Evolutionary conservation across 805 yeast genomes (phyloP).

Genomic region (Ogataea henricii): DNA sequence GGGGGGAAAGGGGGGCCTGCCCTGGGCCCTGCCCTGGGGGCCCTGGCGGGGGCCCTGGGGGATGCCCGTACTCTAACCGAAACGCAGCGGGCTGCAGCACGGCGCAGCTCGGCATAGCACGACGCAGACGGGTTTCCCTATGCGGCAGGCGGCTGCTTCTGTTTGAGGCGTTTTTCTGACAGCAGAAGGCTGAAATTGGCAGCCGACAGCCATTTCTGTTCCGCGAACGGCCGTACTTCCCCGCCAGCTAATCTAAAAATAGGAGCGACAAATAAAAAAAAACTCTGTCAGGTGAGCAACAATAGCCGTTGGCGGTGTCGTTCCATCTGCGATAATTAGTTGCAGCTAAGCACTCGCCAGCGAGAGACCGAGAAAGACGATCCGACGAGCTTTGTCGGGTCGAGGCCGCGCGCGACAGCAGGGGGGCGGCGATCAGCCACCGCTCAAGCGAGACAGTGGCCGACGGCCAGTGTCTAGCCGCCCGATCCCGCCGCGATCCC

Average conservation of each 20-base stretch:
- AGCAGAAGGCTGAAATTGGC: conserved; percentile 6
- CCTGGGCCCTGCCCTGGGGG: not conserved
- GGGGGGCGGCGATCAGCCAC: too few species aligned
- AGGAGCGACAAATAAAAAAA: not conserved
- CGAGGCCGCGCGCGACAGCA: too few species aligned
- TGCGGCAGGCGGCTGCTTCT: conserved; percentile 1
- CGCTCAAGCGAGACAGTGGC: too few species aligned
- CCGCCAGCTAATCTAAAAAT: conserved; percentile 8
- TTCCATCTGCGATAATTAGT: conserved; percentile 2
- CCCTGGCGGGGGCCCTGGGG: not conserved
- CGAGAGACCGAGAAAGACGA: too few species aligned
- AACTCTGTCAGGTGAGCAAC: not conserved
- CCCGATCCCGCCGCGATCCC: not conserved
- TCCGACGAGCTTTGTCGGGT: too few species aligned
- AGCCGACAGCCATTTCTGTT: conserved; percentile 3
- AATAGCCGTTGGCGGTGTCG: conserved; percentile 1
- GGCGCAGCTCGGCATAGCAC: too few species aligned
- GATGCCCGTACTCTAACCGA: not conserved
- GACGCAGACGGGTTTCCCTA: not conserved
- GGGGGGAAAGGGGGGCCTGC: not conserved
- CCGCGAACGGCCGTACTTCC: conserved; percentile 8
- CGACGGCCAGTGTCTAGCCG: too few species aligned
- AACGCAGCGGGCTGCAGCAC: not conserved
- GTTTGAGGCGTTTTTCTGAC: conserved; percentile 4
- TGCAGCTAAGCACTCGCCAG: not conserved